Base-by-base conservation (phyloP, 2,329 filamentous ascomycete genomes). In the Alternaria metachromatica region DNA sequence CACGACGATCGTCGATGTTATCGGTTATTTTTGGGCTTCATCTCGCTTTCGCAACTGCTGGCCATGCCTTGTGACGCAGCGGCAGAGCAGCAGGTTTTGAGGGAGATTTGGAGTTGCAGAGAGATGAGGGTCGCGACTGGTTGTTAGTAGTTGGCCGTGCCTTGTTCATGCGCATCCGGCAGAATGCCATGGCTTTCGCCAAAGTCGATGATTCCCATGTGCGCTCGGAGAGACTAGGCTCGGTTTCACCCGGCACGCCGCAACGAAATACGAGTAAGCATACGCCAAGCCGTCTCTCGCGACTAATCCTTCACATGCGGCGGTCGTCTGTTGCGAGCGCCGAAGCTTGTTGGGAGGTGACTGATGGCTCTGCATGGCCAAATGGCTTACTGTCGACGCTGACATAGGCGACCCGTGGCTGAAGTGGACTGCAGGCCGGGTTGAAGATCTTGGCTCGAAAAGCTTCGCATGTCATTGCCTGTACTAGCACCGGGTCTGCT, bases 1-100 rank as follows among this genome's bases (percentile, higher is more conserved):
- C 60, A 48, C 8, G 15, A 20, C 48, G 55, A 62, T 62, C 60
- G 60, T 54, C 60, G 60, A 62, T 62, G 55, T 15, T 37, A 30
- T 30, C 28, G 55, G 48, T 11, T 58, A 30, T 30, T 20, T 37
- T 46, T 30, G 20, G 46, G 26, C 26, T 41, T 33, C 46, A 53
- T 53, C 21, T 50, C 37, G 18, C 37, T 41, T 53, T 41, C 18
- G 18, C n/a, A 21, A 51, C 43, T 18, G 30, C 30, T 53, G 49
- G 59, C 21, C 7, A 25, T 15, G 21, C 25, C 48, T 25, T 58
- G 60, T 62, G 60, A 62, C 54, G 48, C 60, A 58, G 48, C 37
- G 20, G 13, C 45, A 26, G 30, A 28, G 12, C 28, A 50, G 43
- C 49, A 57, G 37, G 60, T 49, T 58, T 62, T 58, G 25, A 25